phyloP scores from a whole-genome alignment of 768 basidiomycete species.

The Paxillus involutus region DNA sequence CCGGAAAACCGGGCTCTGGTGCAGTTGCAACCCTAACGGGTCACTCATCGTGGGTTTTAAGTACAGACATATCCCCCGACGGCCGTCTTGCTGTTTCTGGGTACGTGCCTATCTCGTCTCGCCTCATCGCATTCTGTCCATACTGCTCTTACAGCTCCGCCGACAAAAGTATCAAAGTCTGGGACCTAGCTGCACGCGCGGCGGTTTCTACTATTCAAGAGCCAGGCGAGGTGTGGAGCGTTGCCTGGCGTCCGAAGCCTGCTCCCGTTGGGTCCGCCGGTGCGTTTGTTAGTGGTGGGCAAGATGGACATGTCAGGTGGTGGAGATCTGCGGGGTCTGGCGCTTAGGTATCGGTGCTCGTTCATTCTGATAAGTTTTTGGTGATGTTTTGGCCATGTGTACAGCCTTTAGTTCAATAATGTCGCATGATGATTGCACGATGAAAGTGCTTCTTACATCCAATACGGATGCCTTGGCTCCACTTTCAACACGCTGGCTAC shows the following conservation, averaged over 20 bases:
- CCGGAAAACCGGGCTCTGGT: slow-evolving; percentile 61
- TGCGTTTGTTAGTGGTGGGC: slow-evolving; percentile 69
- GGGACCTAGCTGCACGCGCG: slow-evolving; percentile 76
- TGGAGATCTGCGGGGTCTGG: slow-evolving; percentile 70
- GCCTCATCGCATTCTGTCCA: not conserved
- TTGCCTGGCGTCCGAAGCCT: slow-evolving; percentile 73
- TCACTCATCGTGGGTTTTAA: slow-evolving; percentile 90
- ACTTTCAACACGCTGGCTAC: too few relatives aligned
- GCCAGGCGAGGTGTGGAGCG: slow-evolving; percentile 80
- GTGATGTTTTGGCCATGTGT: not conserved
- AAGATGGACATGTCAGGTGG: slow-evolving; percentile 75
- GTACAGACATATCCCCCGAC: slow-evolving; percentile 80
- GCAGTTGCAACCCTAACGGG: slow-evolving; percentile 85
- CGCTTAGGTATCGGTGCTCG: slow-evolving; percentile 4
- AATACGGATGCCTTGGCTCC: too few relatives aligned
- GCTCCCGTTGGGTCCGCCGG: slow-evolving; percentile 55
- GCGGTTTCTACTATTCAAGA: slow-evolving; percentile 79
- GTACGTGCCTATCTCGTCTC: slow-evolving; percentile 40
- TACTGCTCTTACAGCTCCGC: slow-evolving; percentile 54
- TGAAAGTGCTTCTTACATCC: too few relatives aligned
- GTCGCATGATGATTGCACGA: too few relatives aligned
- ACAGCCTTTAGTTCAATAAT: too few relatives aligned
- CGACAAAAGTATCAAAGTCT: slow-evolving; percentile 83
- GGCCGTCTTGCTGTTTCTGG: slow-evolving; percentile 74
- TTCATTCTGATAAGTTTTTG: not conserved